These are phyloP conservation scores for Microbotryomycetes sp. DNA, from an alignment of 1,284 basidiomycete species.

Conservation along the genomic window DNA sequence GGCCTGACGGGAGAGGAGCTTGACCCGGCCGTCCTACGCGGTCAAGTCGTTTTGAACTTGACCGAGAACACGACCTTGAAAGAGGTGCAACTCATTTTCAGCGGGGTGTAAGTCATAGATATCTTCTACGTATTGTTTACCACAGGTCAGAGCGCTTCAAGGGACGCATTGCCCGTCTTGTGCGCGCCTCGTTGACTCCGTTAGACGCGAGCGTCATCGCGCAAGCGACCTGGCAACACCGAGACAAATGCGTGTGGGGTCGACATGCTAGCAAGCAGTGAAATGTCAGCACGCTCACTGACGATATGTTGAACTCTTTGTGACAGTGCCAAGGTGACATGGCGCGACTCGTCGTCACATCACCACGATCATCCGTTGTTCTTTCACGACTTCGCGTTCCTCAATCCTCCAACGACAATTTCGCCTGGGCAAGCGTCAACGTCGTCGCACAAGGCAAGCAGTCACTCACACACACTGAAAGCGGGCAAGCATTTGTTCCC, in stretches of 20 bases:
- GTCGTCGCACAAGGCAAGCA: conserved; percentile 51
- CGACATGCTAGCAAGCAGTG: not conserved
- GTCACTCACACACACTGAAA: conserved; percentile 76
- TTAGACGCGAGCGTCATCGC: conserved; percentile 3
- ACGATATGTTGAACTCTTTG: too few relatives aligned
- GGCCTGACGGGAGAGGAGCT: conserved; percentile 71
- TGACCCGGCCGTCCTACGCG: conserved; percentile 63
- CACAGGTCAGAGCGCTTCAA: too few relatives aligned
- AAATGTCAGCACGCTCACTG: not conserved
- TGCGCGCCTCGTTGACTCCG: not conserved
- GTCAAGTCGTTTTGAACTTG: conserved; percentile 69
- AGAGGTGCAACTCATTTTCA: conserved; percentile 52
- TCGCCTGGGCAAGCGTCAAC: conserved; percentile 11
- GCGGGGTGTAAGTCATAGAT: not conserved
- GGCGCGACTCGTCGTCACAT: conserved; percentile 30
- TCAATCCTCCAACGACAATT: conserved; percentile 17
- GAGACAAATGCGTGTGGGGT: not conserved
- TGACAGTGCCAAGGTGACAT: conserved; percentile 26
- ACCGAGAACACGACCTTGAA: conserved; percentile 74
- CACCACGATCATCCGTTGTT: conserved; percentile 33
- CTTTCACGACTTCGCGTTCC: conserved; percentile 31
- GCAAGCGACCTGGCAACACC: not conserved
- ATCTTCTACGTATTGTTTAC: too few relatives aligned
- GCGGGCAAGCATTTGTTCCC: conserved; percentile 76
- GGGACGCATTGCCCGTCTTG: too few relatives aligned